phyloP scores from a whole-genome alignment of 306 rosid genomes.

The Cotoneaster glaucophyllus region DNA sequence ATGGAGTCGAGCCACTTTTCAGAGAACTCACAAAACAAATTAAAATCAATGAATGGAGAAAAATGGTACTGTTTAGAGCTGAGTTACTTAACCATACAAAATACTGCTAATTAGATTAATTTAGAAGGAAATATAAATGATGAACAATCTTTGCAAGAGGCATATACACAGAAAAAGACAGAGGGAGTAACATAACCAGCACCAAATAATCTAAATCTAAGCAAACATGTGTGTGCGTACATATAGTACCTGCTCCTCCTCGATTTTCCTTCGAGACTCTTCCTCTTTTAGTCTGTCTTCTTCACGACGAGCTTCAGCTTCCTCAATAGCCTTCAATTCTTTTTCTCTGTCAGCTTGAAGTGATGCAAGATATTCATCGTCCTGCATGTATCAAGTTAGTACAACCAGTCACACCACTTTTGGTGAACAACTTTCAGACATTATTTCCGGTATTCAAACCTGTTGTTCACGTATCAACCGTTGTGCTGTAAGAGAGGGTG shows the following conservation, averaged over 20 bases:
- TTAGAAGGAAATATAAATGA: background rate
- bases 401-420: background rate
- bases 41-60: background rate
- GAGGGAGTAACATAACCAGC: background rate
- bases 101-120: background rate
- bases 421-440: conserved; percentile 2
- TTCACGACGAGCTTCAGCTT: conserved; percentile 78
- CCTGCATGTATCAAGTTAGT: conserved; percentile 44
- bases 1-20: background rate
- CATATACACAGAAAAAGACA: background rate
- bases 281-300: conserved; percentile 71
- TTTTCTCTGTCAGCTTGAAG: conserved; percentile 88
- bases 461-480: conserved; percentile 92
- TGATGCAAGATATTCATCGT: conserved; percentile 89
- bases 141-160: background rate
- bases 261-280: conserved; percentile 62
- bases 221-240: background rate
- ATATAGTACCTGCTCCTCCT: conserved; percentile 66
- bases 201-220: background rate
- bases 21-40: background rate
- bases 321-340: conserved; percentile 63
- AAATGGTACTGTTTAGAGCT: background rate
- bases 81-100: background rate
- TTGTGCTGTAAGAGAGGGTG: conserved; percentile 78
- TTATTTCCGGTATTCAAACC: conserved; percentile 35